Base-by-base conservation (phyloP, 768 basidiomycete genomes). In the Pleurotus eryngii region DNA sequence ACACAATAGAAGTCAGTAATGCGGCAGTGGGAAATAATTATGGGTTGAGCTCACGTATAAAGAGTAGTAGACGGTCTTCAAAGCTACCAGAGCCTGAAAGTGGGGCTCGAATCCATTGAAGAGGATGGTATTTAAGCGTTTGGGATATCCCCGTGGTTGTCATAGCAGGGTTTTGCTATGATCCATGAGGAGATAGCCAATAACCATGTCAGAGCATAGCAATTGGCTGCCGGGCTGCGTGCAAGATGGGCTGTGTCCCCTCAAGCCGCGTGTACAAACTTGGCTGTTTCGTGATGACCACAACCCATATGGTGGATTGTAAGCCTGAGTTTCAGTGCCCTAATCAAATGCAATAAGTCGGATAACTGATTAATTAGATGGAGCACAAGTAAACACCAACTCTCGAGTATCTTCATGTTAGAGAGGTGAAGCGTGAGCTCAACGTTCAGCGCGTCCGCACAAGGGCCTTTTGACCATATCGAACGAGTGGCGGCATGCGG, bases 71-170 rank as follows among this genome's bases (percentile, higher is more conserved):
- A 24, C 12, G 39, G 39, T 42, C 38, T 40, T 54, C 51, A 42
- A 54, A 54, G 51, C 51, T 54, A 42, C 51, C 51, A 54, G 51
- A 54, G 51, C 51, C 51, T 38, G 51, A 54, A 54, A 54, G 51
- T 17, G 35, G 51, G 51, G 39, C 6, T 38, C 39, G 9, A 26
- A 14, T 43, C 39, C 18, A 24, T 17, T 15, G 51, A 15, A 15
- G 14, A 5, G 4, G 38, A 39, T 39, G 37, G 51, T 54, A 54
- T 54, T 54, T 54, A 54, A 40, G 42, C 39, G 17, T n/a, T 17
- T 18, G 26, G 51, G 24, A 24, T 24, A 42, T 12, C n/a, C 42
- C 51, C 18, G 51, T 42, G 51, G 51, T 54, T 42, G 51, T 42
- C 51, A 54, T 54, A 26, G 49, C 35, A 50, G 35, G 11, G 49